Base-by-base conservation (phyloP, 31 red algal genomes). In the Odonthalia washingtoniensis region DNA sequence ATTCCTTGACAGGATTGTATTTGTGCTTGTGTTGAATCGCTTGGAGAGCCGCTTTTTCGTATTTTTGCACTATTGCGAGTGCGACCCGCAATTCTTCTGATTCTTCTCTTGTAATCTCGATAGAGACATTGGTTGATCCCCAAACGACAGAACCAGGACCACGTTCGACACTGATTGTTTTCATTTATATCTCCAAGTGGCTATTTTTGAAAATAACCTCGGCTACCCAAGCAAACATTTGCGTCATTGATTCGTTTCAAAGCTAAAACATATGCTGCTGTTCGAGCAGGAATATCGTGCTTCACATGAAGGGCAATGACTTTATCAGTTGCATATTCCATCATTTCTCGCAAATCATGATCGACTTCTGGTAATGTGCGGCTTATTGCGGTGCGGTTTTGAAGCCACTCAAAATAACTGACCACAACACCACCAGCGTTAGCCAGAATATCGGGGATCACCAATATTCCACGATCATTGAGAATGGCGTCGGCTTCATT, bases 361-460 rank as follows among this genome's bases (percentile, higher is more conserved):
- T 67, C 30, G 27, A 67, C 64, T 67, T 67, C 64, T 33, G 27
- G 30, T 67, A 35, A 30, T 35, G 27, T 35, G 30, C 64, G 33
- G 33, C 33, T 33, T 33, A 67, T 33, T 33, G 27, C 33, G 30
- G 33, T 67, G 33, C 33, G 30, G 33, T 67, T 67, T 67, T 67
- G 64, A 33, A 67, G 30, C 33, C 64, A 30, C 73, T 94, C 92
- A 79, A 94, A 94, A 57, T 94, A 94, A 40, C 37, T 42, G 38
- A 94, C 92, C 24, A 70, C 74, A 34, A 94, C 92, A 43, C 92
- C 92, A 41, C 92, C 92, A 36, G 92, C 92, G 45, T 94, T 94
- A 40, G 91, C 70, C 12, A 94, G 41, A 78, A 94, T 49, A 68
- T 94, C 92, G 33, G 90, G 90, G 85, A 91, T 65, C 26, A 94